phyloP scores from a whole-genome alignment of 106 monocot genomes.

The Phalaenopsis aphrodite region DNA sequence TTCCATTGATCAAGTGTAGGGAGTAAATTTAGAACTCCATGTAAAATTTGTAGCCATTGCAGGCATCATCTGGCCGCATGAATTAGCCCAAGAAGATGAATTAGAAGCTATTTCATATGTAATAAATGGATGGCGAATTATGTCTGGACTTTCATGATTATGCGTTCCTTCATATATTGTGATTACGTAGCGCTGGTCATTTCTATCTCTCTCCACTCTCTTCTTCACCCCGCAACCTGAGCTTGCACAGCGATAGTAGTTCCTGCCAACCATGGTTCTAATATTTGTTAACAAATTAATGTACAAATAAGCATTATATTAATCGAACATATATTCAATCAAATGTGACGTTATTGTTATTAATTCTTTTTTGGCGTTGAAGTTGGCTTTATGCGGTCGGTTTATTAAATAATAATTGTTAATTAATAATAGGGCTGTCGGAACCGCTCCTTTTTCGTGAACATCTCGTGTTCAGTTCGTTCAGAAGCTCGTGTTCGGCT shows the following conservation, averaged over 20 bases:
- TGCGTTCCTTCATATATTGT: slow-evolving; percentile 53
- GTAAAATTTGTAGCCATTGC: neutral
- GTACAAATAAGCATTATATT: neutral
- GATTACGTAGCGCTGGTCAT: slow-evolving; percentile 41
- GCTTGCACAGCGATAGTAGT: slow-evolving; percentile 48
- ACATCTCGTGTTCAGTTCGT: too few species aligned
- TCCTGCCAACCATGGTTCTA: slow-evolving; percentile 19
- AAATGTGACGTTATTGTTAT: too few species aligned
- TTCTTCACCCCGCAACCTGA: slow-evolving; percentile 59
- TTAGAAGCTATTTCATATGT: neutral
- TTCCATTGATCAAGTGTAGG: too few species aligned
- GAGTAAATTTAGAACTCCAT: neutral
- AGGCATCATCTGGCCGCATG: neutral
- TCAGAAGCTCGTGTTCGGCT: too few species aligned
- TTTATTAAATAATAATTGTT: neutral
- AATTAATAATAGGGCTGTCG: neutral
- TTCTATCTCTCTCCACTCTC: slow-evolving; percentile 52
- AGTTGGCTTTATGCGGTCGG: neutral
- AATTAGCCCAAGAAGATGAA: neutral
- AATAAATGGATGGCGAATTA: slow-evolving; percentile 17
- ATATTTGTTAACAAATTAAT: too few species aligned
- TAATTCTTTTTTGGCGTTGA: too few species aligned
- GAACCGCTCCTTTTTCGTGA: neutral
- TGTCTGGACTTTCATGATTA: slow-evolving; percentile 38
- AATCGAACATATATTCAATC: too few species aligned